A percentile compares a stretch with the other conserved stretches of the same genome.
Evolutionary conservation across 225 moss, liverwort and hornwort species (phyloP).

Genomic region (Bryum argenteum): DNA sequence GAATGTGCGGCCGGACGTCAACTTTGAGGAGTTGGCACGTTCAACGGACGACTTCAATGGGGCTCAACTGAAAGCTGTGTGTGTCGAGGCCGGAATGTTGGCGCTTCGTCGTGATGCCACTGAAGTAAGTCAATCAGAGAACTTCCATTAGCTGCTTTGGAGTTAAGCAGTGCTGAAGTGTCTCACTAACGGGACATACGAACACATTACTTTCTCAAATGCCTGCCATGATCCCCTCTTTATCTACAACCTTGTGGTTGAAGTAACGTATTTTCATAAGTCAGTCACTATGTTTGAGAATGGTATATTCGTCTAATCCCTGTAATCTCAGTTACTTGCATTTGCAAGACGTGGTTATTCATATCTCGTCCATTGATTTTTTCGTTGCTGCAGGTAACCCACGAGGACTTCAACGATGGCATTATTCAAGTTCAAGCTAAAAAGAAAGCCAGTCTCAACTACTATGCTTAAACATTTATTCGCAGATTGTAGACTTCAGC

Average conservation of each 20-base stretch:
- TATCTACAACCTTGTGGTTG: neutral
- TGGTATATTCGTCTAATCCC: neutral
- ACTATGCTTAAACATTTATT: slow-evolving; percentile 69
- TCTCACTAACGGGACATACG: neutral
- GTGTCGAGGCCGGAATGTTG: slow-evolving; percentile 96
- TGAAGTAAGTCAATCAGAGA: slow-evolving; percentile 55
- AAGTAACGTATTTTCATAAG: neutral
- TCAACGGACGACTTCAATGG: slow-evolving; percentile 95
- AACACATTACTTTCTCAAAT: neutral
- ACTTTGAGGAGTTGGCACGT: slow-evolving; percentile 90
- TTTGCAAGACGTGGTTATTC: neutral
- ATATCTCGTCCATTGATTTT: neutral
- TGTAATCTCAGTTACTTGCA: neutral
- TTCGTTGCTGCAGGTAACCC: slow-evolving; percentile 63
- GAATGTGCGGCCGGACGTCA: slow-evolving; percentile 82
- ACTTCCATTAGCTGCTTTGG: neutral
- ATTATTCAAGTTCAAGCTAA: slow-evolving; percentile 97
- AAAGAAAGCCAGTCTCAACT: slow-evolving; percentile 96
- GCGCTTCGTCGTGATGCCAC: slow-evolving; percentile 94
- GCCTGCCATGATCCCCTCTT: slow-evolving; percentile 2
- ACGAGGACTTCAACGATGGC: slow-evolving; percentile 95
- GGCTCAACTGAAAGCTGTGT: slow-evolving; percentile 93
- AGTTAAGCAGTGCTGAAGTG: neutral
- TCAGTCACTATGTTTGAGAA: slow-evolving; percentile 6
- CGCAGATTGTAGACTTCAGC: slow-evolving; percentile 15